Evolutionary conservation across 345 rosid species (phyloP).

Genomic region (Eucalyptus lansdowneana): DNA sequence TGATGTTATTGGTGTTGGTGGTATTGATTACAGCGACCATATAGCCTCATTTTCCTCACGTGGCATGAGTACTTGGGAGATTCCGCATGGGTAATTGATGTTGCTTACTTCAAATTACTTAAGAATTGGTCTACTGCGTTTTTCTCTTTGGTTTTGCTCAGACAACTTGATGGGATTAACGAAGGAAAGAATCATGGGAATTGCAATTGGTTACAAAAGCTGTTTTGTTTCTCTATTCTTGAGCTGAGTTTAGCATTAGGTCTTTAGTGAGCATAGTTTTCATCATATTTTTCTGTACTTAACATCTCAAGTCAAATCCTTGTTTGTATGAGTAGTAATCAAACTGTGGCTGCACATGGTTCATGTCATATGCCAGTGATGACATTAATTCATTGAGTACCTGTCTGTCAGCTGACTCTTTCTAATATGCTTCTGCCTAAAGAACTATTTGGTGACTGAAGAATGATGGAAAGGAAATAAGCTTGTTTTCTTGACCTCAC

Average conservation of each 20-base stretch:
- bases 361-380: background rate
- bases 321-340: background rate
- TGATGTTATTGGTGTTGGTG: constrained; percentile 98
- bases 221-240: background rate
- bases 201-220: background rate
- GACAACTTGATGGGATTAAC: background rate
- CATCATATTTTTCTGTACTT: background rate
- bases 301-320: background rate
- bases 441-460: background rate
- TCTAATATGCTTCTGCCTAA: background rate
- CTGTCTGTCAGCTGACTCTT: background rate
- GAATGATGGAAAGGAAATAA: background rate
- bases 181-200: background rate
- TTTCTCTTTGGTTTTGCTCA: background rate
- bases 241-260: background rate
- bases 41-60: constrained; percentile 98
- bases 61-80: constrained; percentile 99
- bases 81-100: constrained; percentile 85
- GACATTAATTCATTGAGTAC: background rate
- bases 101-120: background rate
- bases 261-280: background rate
- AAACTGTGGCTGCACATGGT: background rate
- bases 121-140: background rate
- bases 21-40: constrained; percentile 92
- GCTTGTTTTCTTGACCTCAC: background rate